phyloP scores from a whole-genome alignment of 495 filamentous ascomycete species.

The Lindgomyces ingoldianus region DNA sequence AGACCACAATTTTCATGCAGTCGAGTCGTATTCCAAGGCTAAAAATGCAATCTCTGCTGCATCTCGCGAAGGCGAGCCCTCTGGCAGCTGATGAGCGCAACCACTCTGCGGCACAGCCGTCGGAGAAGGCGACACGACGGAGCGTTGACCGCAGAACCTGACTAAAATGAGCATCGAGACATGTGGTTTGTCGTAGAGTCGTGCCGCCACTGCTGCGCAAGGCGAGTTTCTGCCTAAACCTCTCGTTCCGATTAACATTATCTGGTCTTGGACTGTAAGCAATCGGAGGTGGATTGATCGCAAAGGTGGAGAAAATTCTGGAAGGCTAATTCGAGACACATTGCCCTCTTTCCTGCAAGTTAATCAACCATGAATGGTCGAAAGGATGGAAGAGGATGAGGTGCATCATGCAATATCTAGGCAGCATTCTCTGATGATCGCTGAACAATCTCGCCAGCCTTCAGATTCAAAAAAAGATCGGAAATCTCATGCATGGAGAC shows the following conservation, averaged over 20 bases:
- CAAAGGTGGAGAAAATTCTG: constrained; percentile 6
- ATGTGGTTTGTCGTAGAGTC: not conserved
- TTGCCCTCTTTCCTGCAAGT: not conserved
- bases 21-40: constrained; percentile 8
- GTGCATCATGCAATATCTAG: constrained; percentile 22
- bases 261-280: constrained; percentile 21
- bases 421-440: constrained; percentile 8
- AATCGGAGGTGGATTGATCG: not conserved
- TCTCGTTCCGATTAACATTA: not conserved
- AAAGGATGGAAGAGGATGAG: not conserved
- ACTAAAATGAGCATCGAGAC: not conserved
- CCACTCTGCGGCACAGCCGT: constrained; percentile 21
- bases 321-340: not conserved
- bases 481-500: not conserved
- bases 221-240: constrained; percentile 27
- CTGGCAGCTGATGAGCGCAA: not conserved
- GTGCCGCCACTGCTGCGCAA: constrained; percentile 1
- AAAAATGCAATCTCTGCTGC: not conserved
- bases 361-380: constrained; percentile 7
- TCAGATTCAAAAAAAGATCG: constrained; percentile 1
- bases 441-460: not conserved
- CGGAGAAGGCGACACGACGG: not conserved
- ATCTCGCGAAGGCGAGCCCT: constrained; percentile 3
- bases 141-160: not conserved
- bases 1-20: not conserved